These are phyloP conservation scores for Aspergillus chevalieri DNA, from an alignment of 2,329 filamentous ascomycete genomes.

Conservation along the genomic window DNA sequence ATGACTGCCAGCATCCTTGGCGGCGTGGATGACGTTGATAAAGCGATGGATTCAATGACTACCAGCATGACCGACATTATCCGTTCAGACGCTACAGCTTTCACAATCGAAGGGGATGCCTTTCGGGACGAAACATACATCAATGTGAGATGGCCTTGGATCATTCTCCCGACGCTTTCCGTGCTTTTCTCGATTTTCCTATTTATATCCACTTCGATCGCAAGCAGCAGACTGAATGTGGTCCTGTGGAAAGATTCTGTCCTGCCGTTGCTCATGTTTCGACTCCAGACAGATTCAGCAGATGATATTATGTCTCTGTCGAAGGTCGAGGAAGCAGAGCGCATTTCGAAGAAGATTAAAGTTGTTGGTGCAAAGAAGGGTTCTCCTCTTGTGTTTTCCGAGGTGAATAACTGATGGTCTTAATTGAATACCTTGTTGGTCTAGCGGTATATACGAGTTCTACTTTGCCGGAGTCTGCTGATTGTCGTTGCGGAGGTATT, in stretches of 20 bases:
- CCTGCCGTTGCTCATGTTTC: neutral
- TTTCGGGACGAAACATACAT: slow-evolving; percentile 20
- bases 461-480: too few relatives aligned
- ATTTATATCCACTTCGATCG: slow-evolving; percentile 11
- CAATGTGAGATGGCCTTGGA: slow-evolving; percentile 27
- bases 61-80: slow-evolving; percentile 12
- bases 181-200: slow-evolving; percentile 14
- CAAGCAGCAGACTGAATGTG: neutral
- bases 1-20: neutral
- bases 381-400: neutral
- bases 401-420: neutral
- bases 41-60: slow-evolving; percentile 6
- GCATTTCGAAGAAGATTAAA: neutral
- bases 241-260: neutral
- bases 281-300: neutral
- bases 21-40: neutral
- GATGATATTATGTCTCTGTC: neutral
- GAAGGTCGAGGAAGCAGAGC: neutral
- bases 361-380: neutral
- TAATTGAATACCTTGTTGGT: too few relatives aligned
- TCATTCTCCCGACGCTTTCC: slow-evolving; percentile 18
- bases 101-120: slow-evolving; percentile 11
- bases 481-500: too few relatives aligned
- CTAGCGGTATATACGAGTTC: too few relatives aligned
- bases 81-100: slow-evolving; percentile 8